Conservation (phyloP, 768 basidiomycete species). For the Termitomyces sp. region DNA sequence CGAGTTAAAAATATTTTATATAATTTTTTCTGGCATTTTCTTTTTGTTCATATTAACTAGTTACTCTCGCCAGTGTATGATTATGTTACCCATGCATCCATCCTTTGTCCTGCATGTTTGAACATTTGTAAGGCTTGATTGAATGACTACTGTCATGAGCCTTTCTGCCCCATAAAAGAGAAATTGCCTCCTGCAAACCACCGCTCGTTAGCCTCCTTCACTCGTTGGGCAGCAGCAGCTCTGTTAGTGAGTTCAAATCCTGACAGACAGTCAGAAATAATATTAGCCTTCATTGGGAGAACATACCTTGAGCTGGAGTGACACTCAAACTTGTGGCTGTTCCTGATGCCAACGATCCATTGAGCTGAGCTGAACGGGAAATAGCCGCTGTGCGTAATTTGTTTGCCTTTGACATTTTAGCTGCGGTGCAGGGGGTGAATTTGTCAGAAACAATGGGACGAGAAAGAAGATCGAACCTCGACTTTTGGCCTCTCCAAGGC, state of each 20-base stretch:
- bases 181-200: slow-evolving; percentile 92
- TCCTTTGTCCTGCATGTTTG: neutral
- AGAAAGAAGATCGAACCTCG: slow-evolving; percentile 52
- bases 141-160: slow-evolving; percentile 10
- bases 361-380: slow-evolving; percentile 61
- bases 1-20: slow-evolving; percentile 11
- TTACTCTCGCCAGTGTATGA: too few species aligned
- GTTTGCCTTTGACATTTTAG: slow-evolving; percentile 94
- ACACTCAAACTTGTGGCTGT: slow-evolving; percentile 90
- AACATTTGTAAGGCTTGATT: neutral
- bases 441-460: neutral
- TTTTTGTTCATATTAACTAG: too few species aligned
- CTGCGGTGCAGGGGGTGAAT: slow-evolving; percentile 31
- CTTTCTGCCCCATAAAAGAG: slow-evolving; percentile 64
- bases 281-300: neutral
- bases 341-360: slow-evolving; percentile 55
- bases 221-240: slow-evolving; percentile 74
- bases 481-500: slow-evolving; percentile 83
- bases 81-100: slow-evolving; percentile 22
- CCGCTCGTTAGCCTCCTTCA: slow-evolving; percentile 93
- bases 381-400: slow-evolving; percentile 85
- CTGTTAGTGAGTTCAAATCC: slow-evolving; percentile 95
- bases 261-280: slow-evolving; percentile 23
- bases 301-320: slow-evolving; percentile 88
- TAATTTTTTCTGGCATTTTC: neutral